A percentile compares a stretch with the other conserved stretches of the same genome.
Evolutionary conservation across 2,329 filamentous ascomycete genomes (phyloP).

Genomic region (Fusarium paranaense): DNA sequence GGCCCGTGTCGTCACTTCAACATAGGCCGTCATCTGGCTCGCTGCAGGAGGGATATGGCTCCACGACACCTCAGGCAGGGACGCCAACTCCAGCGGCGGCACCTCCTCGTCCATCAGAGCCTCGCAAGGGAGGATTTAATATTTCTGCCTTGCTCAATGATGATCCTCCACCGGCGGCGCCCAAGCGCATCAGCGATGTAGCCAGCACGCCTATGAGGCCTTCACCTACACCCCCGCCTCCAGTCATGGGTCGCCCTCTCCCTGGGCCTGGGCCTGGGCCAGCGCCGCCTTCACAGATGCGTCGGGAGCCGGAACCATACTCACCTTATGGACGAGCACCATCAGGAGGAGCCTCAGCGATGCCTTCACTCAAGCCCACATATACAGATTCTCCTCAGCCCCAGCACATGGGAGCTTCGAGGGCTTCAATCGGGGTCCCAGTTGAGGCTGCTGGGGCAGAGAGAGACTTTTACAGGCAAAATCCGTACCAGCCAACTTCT

Average conservation of each 20-base stretch:
- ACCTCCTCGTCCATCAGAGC: constrained; percentile 57
- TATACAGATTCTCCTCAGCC: constrained; percentile 63
- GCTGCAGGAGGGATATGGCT: constrained; percentile 46
- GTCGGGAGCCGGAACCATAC: constrained; percentile 64
- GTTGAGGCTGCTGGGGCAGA: constrained; percentile 51
- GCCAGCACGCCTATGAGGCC: constrained; percentile 53
- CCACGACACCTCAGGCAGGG: constrained; percentile 43
- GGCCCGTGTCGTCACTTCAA: constrained; percentile 54
- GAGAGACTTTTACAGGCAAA: constrained; percentile 62
- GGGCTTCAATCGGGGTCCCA: constrained; percentile 56
- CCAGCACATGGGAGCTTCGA: constrained; percentile 59
- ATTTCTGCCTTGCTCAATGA: constrained; percentile 74
- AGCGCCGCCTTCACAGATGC: constrained; percentile 53
- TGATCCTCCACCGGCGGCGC: constrained; percentile 62
- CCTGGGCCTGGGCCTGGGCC: constrained; percentile 53
- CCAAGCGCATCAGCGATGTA: constrained; percentile 65
- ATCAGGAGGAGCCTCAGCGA: constrained; percentile 55
- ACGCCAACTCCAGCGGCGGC: constrained; percentile 51
- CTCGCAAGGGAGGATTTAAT: constrained; percentile 71
- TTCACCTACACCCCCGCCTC: constrained; percentile 64
- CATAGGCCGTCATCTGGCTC: constrained; percentile 49
- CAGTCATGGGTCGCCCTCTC: constrained; percentile 56
- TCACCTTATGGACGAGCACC: constrained; percentile 56
- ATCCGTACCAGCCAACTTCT: constrained; percentile 50
- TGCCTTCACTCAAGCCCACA: constrained; percentile 67